Evolutionary conservation across 164 flowering plant species (phyloP).

Genomic region (Chimonanthus praecox): DNA sequence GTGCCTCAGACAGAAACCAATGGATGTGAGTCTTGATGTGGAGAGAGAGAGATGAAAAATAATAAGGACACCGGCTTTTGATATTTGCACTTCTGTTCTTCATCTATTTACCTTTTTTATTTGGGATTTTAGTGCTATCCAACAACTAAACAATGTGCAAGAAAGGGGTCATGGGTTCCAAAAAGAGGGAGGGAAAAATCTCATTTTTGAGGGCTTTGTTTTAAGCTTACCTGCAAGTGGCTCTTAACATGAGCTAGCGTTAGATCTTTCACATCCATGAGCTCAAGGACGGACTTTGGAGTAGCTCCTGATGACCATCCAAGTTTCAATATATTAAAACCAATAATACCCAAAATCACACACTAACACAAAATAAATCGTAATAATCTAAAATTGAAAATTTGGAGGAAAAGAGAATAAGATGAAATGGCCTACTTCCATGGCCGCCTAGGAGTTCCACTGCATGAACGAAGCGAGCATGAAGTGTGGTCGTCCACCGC

Average conservation of each 20-base stretch:
- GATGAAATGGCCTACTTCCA: conserved; percentile 42
- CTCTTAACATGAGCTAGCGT: conserved; percentile 78
- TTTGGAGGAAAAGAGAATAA: neutral
- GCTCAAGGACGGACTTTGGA: conserved; percentile 78
- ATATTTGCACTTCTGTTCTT: neutral
- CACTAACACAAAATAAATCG: neutral
- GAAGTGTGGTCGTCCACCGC: conserved; percentile 73
- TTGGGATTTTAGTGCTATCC: too few species aligned
- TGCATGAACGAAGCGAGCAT: conserved; percentile 68
- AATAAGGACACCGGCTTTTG: too few species aligned
- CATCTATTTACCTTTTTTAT: neutral
- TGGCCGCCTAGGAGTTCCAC: conserved; percentile 79
- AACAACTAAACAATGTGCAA: neutral
- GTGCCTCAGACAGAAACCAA: conserved; percentile 27
- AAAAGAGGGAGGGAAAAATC: neutral
- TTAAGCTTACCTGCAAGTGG: conserved; percentile 55
- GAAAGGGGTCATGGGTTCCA: neutral
- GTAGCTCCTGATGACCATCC: conserved; percentile 48
- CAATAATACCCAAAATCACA: neutral
- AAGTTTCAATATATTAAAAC: neutral
- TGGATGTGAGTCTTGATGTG: neutral
- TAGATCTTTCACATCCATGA: conserved; percentile 76
- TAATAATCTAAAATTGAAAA: neutral
- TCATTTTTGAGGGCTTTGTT: neutral
- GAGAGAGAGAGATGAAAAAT: neutral